Base-by-base conservation (phyloP, 306 rosid species). In the Cercis canadensis region DNA sequence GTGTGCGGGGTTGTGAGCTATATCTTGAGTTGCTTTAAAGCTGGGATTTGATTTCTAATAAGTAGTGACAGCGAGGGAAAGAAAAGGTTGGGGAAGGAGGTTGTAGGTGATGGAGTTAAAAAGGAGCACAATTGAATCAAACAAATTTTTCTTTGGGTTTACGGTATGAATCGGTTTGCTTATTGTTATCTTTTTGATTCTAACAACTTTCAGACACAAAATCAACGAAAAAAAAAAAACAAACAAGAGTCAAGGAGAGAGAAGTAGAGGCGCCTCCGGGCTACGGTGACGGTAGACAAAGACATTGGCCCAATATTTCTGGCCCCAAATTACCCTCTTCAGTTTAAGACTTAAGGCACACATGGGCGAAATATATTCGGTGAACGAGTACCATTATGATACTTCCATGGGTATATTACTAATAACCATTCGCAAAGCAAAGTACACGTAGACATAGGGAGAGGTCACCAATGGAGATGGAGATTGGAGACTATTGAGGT, bases 91-190 rank as follows among this genome's bases (percentile, higher is more conserved):
- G 61, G 70, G 71, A 56, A 36, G 81, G 76, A 45, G 81, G 32
- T 33, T 67, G 50, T 9, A 24, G 70, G 24, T 56, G 59, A 68
- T 18, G 55, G 62, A 46, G 55, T 19, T 43, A 18, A 54, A 47
- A 64, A 21, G 46, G 79, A 43, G 59, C 69, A 9, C 60, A 11
- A 70, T 47, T 84, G 74, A 90, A 78, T 84, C 77, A 43, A 5
- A 39, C 78, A 72, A 24, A 24, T 24, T 24, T 86, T 80, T 39
- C 97, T 90, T 90, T n/a, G 75, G 74, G 71, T 83, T 83, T 83
- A 86, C 62, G 96, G 75, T 24, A 47, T 77, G 15, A 69, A 50
- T 31, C 33, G 36, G 41, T 64, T 41, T 17, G n/a, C n/a, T n/a
- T n/a, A n/a, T n/a, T n/a, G n/a, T n/a, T n/a, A n/a, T 34, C 11